Evolutionary conservation across 2,329 filamentous ascomycete species (phyloP).

Genomic region (Pestalotiopsis sp.): DNA sequence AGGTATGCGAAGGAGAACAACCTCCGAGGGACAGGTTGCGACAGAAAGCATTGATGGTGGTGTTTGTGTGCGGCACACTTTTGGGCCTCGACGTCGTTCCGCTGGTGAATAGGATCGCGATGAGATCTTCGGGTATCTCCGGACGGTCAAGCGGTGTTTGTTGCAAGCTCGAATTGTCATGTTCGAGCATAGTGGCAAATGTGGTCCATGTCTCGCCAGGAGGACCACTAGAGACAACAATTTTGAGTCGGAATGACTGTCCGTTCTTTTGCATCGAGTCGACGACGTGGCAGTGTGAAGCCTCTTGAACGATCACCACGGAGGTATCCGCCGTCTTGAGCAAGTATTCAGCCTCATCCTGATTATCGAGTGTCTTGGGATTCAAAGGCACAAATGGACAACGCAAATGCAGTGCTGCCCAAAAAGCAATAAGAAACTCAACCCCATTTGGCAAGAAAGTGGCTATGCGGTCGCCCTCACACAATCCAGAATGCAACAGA

Average conservation of each 20-base stretch:
- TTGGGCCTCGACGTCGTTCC: constrained; percentile 6
- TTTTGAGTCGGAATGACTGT: neutral
- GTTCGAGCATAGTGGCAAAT: neutral
- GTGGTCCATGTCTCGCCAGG: neutral
- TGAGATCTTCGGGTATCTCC: neutral
- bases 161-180: neutral
- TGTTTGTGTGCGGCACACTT: neutral
- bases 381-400: neutral
- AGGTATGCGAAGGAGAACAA: neutral
- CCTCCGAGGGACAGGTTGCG: constrained; percentile 8
- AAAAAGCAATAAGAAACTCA: neutral
- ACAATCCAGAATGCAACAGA: neutral
- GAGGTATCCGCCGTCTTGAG: neutral
- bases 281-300: neutral
- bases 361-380: neutral
- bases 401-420: neutral
- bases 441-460: neutral
- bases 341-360: neutral
- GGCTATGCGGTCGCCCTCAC: neutral
- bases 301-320: neutral
- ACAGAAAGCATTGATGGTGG: constrained; percentile 10
- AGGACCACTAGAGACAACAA: neutral
- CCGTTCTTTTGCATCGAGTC: neutral
- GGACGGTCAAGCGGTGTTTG: neutral
- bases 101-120: constrained; percentile 7